Conservation (phyloP, 495 filamentous ascomycete species). For the Aspergillus incahuasiensis region DNA sequence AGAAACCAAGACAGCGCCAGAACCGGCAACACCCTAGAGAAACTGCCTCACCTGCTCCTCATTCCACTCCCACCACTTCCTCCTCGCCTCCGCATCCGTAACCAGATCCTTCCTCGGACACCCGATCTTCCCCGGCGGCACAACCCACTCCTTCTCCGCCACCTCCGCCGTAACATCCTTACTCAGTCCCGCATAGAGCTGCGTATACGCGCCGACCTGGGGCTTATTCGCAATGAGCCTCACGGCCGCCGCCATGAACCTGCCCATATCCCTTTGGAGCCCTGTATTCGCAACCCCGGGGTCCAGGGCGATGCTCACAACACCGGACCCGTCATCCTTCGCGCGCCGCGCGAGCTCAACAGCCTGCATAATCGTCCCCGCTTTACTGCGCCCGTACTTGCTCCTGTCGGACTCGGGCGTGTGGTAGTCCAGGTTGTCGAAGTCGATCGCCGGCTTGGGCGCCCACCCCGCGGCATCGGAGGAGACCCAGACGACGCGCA, state of each 20-base stretch:
- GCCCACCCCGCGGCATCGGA: constrained; percentile 1
- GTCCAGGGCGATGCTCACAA: background rate
- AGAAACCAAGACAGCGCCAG: no score
- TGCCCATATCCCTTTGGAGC: background rate
- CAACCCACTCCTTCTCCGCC: background rate
- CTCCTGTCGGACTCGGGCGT: background rate
- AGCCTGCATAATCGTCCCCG: background rate
- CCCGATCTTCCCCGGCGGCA: background rate
- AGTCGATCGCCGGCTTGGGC: constrained; percentile 5
- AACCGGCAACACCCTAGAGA: no score
- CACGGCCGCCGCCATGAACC: background rate
- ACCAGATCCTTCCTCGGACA: background rate
- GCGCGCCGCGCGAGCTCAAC: background rate
- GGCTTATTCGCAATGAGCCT: background rate
- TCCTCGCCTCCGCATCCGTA: background rate
- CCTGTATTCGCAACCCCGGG: constrained; percentile 2
- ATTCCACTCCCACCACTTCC: constrained; percentile 8
- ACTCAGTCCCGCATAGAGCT: background rate
- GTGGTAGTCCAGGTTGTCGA: constrained; percentile 1
- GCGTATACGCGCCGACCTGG: constrained; percentile 1
- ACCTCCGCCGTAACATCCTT: background rate
- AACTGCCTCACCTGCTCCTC: constrained; percentile 2
- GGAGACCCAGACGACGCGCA: constrained; percentile 3
- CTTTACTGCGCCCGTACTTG: constrained; percentile 3
- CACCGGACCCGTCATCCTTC: background rate